Evolutionary conservation across 345 rosid species (phyloP).

Genomic region (Dipteronia sinensis): DNA sequence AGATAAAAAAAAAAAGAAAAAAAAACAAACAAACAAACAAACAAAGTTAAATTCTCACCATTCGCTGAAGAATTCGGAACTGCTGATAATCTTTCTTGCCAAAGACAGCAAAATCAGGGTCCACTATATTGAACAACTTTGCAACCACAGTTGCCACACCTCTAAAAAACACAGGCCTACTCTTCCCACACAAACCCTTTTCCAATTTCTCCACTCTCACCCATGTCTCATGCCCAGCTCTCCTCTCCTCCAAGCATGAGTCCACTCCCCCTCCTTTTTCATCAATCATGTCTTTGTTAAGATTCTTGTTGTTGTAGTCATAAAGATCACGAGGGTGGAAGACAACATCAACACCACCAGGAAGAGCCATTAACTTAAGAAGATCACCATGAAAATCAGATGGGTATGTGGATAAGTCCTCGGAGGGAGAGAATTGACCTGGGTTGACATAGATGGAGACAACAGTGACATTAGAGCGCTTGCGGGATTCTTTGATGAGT

Average conservation of each 20-base stretch:
- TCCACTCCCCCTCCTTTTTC: slow-evolving; percentile 28
- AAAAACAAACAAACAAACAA: too few relatives aligned
- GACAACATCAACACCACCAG: slow-evolving; percentile 62
- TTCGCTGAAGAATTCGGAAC: slow-evolving; percentile 64
- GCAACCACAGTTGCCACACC: slow-evolving; percentile 84
- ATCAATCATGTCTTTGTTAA: neutral
- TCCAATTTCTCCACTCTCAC: slow-evolving; percentile 84
- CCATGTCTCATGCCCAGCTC: slow-evolving; percentile 89
- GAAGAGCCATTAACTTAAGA: slow-evolving; percentile 54
- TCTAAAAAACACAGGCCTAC: slow-evolving; percentile 84
- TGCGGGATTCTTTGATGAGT: slow-evolving; percentile 62
- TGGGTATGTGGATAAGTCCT: slow-evolving; percentile 90
- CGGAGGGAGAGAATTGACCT: slow-evolving; percentile 91
- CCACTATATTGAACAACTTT: slow-evolving; percentile 85
- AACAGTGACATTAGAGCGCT: slow-evolving; percentile 52
- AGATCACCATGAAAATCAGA: slow-evolving; percentile 84
- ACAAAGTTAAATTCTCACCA: slow-evolving; percentile 42
- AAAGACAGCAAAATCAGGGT: slow-evolving; percentile 80
- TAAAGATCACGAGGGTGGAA: slow-evolving; percentile 78
- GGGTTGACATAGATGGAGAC: slow-evolving; percentile 93
- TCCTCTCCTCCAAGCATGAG: slow-evolving; percentile 68
- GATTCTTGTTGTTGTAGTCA: slow-evolving; percentile 41
- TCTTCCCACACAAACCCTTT: slow-evolving; percentile 86
- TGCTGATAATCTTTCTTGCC: slow-evolving; percentile 95
- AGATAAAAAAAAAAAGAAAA: neutral